Evolutionary conservation across 345 rosid species (phyloP).

Genomic region (Heritiera littoralis): DNA sequence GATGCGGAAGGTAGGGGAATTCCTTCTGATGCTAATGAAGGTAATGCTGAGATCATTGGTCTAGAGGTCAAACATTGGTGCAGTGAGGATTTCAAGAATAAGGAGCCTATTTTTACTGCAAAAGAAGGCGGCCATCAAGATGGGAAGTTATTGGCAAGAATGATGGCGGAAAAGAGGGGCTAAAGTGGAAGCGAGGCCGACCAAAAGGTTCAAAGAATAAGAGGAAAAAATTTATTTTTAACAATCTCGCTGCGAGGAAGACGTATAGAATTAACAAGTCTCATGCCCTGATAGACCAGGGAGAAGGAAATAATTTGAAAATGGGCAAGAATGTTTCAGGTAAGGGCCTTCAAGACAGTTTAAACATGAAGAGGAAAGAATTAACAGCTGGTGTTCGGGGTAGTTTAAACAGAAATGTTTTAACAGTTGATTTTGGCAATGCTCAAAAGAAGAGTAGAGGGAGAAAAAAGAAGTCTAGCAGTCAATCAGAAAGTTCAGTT

Average conservation of each 20-base stretch:
- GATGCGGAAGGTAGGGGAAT: not conserved
- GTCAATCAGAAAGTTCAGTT: slow-evolving; percentile 26
- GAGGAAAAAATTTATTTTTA: not conserved
- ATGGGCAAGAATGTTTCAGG: slow-evolving; percentile 1
- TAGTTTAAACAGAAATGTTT: slow-evolving; percentile 2
- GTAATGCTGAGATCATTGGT: slow-evolving; percentile 4
- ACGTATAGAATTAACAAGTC: not conserved
- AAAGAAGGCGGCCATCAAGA: not conserved
- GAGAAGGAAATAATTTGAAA: slow-evolving; percentile 19
- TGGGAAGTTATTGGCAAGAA: slow-evolving; percentile 6
- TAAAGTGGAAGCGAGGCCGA: slow-evolving; percentile 23
- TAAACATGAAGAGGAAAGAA: not conserved
- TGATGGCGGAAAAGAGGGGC: not conserved
- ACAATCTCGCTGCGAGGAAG: slow-evolving; percentile 9
- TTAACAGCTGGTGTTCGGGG: not conserved
- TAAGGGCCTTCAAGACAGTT: not conserved
- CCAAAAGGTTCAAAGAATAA: slow-evolving; percentile 29
- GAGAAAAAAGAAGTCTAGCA: slow-evolving; percentile 27
- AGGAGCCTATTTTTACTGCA: slow-evolving; percentile 7
- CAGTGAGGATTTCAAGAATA: slow-evolving; percentile 24
- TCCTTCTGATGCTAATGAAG: slow-evolving; percentile 7
- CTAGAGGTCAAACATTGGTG: slow-evolving; percentile 21
- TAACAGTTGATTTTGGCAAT: slow-evolving; percentile 8
- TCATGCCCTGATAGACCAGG: not conserved
- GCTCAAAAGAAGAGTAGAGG: slow-evolving; percentile 31